Evolutionary conservation across 257 asterid genomes (phyloP).

Genomic region (Jacaranda copaia): DNA sequence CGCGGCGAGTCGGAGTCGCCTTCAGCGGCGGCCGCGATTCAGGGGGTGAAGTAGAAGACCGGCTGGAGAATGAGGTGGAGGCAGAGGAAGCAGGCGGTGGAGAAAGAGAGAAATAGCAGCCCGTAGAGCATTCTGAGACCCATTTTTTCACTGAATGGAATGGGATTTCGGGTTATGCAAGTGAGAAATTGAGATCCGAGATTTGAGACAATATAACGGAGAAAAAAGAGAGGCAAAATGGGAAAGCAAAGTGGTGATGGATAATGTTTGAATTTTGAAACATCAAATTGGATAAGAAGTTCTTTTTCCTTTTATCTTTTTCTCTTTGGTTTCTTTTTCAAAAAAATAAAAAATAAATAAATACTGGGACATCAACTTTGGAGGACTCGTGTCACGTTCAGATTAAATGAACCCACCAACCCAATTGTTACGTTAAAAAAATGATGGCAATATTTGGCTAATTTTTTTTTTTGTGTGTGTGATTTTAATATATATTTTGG

Average conservation of each 20-base stretch:
- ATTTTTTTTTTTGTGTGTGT: too few relatives aligned
- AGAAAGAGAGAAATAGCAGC: constrained; percentile 27
- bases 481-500: too few relatives aligned
- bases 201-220: too few relatives aligned
- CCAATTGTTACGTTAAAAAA: background rate
- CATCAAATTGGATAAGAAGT: constrained; percentile 25
- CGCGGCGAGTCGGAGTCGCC: background rate
- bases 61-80: constrained; percentile 37
- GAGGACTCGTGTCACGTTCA: background rate
- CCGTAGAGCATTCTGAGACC: constrained; percentile 33
- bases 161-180: too few relatives aligned
- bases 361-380: too few relatives aligned
- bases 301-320: background rate
- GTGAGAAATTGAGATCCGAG: background rate
- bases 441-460: too few relatives aligned
- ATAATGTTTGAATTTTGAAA: constrained; percentile 13
- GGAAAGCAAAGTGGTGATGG: background rate
- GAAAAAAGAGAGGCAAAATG: constrained; percentile 10
- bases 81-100: constrained; percentile 39
- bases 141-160: background rate
- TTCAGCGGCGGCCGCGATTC: background rate
- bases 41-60: constrained; percentile 34
- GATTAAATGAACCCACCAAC: background rate
- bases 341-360: too few relatives aligned
- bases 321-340: too few relatives aligned